These are phyloP conservation scores for Ophiostoma perfectum DNA, from an alignment of 2,329 filamentous ascomycete genomes.

Conservation along the genomic window DNA sequence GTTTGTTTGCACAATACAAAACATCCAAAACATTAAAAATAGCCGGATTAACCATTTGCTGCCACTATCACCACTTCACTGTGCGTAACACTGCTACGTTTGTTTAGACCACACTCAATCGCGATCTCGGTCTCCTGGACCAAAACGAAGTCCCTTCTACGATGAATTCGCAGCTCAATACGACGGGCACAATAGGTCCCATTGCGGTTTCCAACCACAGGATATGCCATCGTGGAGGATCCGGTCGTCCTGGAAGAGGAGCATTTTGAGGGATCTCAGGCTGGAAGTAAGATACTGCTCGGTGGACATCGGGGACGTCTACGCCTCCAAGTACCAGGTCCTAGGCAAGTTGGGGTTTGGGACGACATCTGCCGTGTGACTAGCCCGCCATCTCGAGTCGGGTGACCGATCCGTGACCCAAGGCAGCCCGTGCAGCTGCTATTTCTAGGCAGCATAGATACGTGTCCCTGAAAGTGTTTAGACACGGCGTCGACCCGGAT, in stretches of 20 bases:
- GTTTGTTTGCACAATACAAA: no score
- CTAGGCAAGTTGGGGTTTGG: not conserved
- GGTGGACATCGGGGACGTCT: not conserved
- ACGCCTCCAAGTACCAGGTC: not conserved
- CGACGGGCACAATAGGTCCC: not conserved
- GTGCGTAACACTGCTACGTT: no score
- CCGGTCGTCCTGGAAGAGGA: not conserved
- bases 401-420: not conserved
- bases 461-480: not conserved
- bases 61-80: no score
- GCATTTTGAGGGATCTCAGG: not conserved
- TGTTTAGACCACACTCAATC: no score
- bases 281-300: not conserved
- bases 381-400: not conserved
- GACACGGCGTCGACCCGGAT: not conserved
- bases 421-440: not conserved
- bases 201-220: not conserved
- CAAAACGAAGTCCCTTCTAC: not conserved
- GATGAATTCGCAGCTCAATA: not conserved
- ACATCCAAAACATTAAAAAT: no score
- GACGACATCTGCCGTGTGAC: not conserved
- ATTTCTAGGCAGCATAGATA: slow-evolving; percentile 1
- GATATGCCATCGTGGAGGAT: not conserved
- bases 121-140: no score
- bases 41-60: no score